Base-by-base conservation (phyloP, 495 filamentous ascomycete species). In the Aspergillus affinis region DNA sequence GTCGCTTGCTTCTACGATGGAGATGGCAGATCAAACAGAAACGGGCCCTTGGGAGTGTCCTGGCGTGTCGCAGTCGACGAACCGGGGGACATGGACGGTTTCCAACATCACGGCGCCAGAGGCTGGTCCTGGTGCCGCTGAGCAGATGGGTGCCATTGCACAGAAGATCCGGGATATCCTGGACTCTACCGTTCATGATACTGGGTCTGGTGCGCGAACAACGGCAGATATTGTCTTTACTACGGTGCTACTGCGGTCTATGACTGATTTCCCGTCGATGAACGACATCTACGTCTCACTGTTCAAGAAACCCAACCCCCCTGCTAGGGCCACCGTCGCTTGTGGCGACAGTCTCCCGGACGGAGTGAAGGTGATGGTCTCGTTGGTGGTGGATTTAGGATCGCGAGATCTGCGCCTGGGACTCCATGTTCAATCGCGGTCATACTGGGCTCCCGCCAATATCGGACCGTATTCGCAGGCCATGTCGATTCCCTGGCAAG, bases 381-480 rank as follows among this genome's bases (percentile, higher is more conserved):
- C 84, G 26, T 78, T 80, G 55, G 68, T 78, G 36, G 61, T 84
- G 21, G 71, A 78, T 62, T 56, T 70, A 17, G 74, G 78, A 12
- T 19, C 64, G 6, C 67, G 71, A 46, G 57, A 59, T 26, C 26
- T 54, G 53, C 73, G 79, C 54, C 79, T 80, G 12, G 86, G 86
- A 2, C 81, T 99, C 1, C 94, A 99, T 71, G 92, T 99, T 4
- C 95, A 98, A 69, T 92, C 89, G 17, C 82, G 90, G 26, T 94
- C 90, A 4, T 97, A 98, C 80, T 99, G 94, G 94, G 95, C 94
- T 1, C 94, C 94, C 0, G 93, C 95, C 8, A 98, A 98, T 64
- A 99, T 99, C 55, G 94, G 94, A 0, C 94, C 95, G 0, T 99
- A 99, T 71, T 95, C 91, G 13, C 94, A 99, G 75, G 91, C 94